Percentiles rank a stretch among this genome's conserved stretches.
These are phyloP conservation scores for Pichia sp. DNA, from an alignment of 1,139 yeast species.

Conservation along the genomic window DNA sequence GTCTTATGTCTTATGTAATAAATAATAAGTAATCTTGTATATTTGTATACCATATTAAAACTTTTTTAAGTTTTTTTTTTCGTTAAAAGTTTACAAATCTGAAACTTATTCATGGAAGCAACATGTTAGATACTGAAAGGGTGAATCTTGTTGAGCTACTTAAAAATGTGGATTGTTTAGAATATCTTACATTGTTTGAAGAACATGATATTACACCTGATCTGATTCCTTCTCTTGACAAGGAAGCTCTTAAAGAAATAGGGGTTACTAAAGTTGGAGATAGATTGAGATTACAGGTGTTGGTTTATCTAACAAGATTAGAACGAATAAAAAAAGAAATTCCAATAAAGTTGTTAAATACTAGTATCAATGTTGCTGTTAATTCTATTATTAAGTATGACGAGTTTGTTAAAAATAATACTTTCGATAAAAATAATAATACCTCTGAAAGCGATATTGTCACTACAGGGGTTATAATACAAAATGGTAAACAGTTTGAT, in stretches of 20 bases:
- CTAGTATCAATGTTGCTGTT: constrained; percentile 25
- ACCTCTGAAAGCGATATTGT: neutral
- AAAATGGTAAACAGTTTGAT: constrained; percentile 67
- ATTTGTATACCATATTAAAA: too few species aligned
- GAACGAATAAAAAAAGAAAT: constrained; percentile 34
- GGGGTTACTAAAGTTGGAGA: constrained; percentile 82
- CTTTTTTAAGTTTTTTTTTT: too few species aligned
- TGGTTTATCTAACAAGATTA: constrained; percentile 40
- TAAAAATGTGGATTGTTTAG: constrained; percentile 25
- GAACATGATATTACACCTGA: constrained; percentile 54
- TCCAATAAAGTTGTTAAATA: constrained; percentile 32
- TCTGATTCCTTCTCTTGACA: constrained; percentile 59
- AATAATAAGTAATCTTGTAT: too few species aligned
- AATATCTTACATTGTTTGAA: constrained; percentile 23
- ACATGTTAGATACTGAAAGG: constrained; percentile 10
- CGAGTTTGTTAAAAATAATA: constrained; percentile 1
- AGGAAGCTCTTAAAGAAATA: constrained; percentile 60
- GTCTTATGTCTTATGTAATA: too few species aligned
- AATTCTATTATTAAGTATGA: constrained; percentile 23
- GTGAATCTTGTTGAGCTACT: constrained; percentile 23
- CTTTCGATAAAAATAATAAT: neutral
- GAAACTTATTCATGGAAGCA: too few species aligned
- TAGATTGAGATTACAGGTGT: constrained; percentile 57
- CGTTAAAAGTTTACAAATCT: too few species aligned
- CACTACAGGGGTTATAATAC: constrained; percentile 57